Conservation (phyloP, 176 grass and related monocot genomes). For the Oryza coarctata region DNA sequence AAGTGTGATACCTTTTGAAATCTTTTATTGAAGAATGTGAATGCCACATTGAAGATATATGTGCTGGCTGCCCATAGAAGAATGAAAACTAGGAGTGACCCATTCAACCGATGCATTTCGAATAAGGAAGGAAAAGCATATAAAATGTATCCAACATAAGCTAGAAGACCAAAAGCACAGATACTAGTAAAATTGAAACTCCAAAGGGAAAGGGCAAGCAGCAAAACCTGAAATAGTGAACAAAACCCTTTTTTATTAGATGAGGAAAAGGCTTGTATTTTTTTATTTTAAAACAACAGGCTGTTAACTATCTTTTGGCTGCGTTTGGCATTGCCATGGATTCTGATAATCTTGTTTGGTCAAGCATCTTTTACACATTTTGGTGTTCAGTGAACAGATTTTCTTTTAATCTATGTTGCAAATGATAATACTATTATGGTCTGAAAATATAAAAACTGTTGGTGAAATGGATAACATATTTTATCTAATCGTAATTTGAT, state of each 20-base stretch:
- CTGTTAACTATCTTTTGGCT: neutral
- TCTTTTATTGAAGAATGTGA: slow-evolving; percentile 96
- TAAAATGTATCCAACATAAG: slow-evolving; percentile 96
- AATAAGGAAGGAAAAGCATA: slow-evolving; percentile 94
- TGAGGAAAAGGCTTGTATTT: neutral
- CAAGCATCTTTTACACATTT: neutral
- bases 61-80: slow-evolving; percentile 93
- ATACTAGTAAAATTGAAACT: slow-evolving; percentile 90
- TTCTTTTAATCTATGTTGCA: neutral
- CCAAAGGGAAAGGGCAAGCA: slow-evolving; percentile 91
- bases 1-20: slow-evolving; percentile 76
- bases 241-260: neutral
- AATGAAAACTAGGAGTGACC: slow-evolving; percentile 90
- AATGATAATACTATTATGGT: neutral
- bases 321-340: neutral
- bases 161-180: slow-evolving; percentile 95
- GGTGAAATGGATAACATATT: neutral
- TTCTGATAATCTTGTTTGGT: neutral
- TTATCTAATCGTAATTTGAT: too few relatives aligned
- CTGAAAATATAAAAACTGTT: neutral
- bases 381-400: neutral
- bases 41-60: slow-evolving; percentile 95
- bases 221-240: slow-evolving; percentile 71
- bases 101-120: slow-evolving; percentile 91
- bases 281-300: neutral